Conservation (phyloP, 2,329 filamentous ascomycete genomes). For the Penicillium sp. region DNA sequence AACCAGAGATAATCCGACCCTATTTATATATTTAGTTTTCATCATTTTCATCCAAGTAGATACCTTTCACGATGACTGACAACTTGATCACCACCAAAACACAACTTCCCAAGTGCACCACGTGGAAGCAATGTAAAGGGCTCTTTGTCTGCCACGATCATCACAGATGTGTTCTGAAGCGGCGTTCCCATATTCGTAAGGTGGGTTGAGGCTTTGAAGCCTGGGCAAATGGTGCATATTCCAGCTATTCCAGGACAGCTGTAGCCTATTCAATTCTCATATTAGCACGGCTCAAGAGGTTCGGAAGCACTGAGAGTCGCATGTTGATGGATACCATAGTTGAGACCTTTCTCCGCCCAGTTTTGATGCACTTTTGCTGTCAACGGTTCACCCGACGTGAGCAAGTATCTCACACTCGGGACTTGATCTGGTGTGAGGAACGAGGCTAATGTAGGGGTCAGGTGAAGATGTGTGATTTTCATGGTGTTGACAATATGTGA, state of each 20-base stretch:
- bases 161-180: constrained; percentile 71
- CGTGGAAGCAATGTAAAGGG: constrained; percentile 58
- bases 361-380: constrained; percentile 65
- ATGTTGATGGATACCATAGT: constrained; percentile 57
- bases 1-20: constrained; percentile 4
- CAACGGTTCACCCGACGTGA: constrained; percentile 78
- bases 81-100: constrained; percentile 82
- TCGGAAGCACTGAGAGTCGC: not conserved
- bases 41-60: not conserved
- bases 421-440: constrained; percentile 67
- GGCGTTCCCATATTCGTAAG: constrained; percentile 74
- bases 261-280: constrained; percentile 65
- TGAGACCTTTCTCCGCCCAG: constrained; percentile 68
- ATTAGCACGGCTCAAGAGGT: not conserved
- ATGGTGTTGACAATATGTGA: constrained; percentile 64
- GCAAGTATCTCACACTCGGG: constrained; percentile 69
- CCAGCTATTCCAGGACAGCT: constrained; percentile 72
- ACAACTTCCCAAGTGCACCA: constrained; percentile 77
- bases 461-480: constrained; percentile 71
- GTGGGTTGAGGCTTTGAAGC: constrained; percentile 56
- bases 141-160: constrained; percentile 54
- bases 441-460: constrained; percentile 81
- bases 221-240: constrained; percentile 70
- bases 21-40: too few relatives aligned
- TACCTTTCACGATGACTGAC: constrained; percentile 37